Percentiles rank a stretch among this genome's conserved stretches.
These are phyloP conservation scores for Sclerotinia spermophila DNA, from an alignment of 2,329 filamentous ascomycete species.

Conservation along the genomic window DNA sequence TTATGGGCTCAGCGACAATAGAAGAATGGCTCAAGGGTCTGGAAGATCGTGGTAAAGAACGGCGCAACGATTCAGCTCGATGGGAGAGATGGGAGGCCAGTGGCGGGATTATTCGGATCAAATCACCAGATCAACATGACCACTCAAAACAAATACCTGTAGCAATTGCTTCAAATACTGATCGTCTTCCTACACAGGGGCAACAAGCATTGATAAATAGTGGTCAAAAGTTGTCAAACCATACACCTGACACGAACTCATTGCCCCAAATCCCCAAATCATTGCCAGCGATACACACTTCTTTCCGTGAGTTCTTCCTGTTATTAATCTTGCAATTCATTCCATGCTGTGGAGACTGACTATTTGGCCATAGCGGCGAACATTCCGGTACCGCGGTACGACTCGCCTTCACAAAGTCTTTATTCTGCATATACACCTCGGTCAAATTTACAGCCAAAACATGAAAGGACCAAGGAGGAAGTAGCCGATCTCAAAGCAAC, in stretches of 20 bases:
- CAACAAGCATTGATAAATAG: conserved; percentile 10
- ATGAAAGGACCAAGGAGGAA: conserved; percentile 58
- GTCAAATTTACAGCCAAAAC: conserved; percentile 32
- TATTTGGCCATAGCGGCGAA: conserved; percentile 21
- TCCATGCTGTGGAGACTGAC: conserved; percentile 11
- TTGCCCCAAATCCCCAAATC: conserved; percentile 17
- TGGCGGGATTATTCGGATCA: conserved; percentile 31
- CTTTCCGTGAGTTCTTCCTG: conserved; percentile 19
- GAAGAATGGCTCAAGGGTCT: conserved; percentile 81
- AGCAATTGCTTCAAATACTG: background rate
- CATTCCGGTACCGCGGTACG: conserved; percentile 31
- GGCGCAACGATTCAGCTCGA: conserved; percentile 58
- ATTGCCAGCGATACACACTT: conserved; percentile 20
- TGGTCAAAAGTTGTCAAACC: background rate
- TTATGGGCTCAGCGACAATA: conserved; percentile 62
- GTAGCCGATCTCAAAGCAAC: conserved; percentile 60
- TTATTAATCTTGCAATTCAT: background rate
- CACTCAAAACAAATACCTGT: conserved; percentile 11
- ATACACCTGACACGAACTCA: conserved; percentile 5
- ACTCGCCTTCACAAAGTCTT: conserved; percentile 35
- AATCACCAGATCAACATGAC: conserved; percentile 19
- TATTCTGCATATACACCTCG: conserved; percentile 30
- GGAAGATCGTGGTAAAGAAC: conserved; percentile 56
- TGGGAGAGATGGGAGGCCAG: conserved; percentile 69
- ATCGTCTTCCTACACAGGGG: background rate